These are phyloP conservation scores for Penicillium italicum DNA, from an alignment of 2,329 filamentous ascomycete species.

Conservation along the genomic window DNA sequence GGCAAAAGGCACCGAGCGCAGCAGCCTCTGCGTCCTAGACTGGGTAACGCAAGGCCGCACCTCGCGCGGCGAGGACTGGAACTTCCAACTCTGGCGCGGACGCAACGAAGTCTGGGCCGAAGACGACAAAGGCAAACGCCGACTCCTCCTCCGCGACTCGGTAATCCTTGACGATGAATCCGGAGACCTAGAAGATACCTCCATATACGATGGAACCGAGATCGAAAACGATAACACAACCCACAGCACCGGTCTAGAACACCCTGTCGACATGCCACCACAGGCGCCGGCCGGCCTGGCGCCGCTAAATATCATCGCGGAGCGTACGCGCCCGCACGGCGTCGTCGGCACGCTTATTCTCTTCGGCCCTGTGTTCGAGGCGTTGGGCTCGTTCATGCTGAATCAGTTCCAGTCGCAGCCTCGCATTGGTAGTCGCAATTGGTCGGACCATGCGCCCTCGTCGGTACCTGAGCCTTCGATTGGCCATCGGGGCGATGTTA, in stretches of 20 bases:
- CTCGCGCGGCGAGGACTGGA: slow-evolving; percentile 86
- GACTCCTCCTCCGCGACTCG: slow-evolving; percentile 79
- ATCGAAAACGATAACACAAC: slow-evolving; percentile 33
- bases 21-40: slow-evolving; percentile 76
- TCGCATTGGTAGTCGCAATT: slow-evolving; percentile 77
- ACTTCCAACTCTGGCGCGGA: slow-evolving; percentile 71
- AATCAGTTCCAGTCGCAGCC: slow-evolving; percentile 73
- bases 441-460: slow-evolving; percentile 42
- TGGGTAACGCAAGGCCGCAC: slow-evolving; percentile 89
- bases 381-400: slow-evolving; percentile 70
- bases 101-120: slow-evolving; percentile 70
- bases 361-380: slow-evolving; percentile 65
- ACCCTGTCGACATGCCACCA: slow-evolving; percentile 14
- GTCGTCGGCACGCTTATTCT: slow-evolving; percentile 84
- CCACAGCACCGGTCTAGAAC: background rate
- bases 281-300: slow-evolving; percentile 17
- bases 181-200: slow-evolving; percentile 5
- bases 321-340: slow-evolving; percentile 70
- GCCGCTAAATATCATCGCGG: slow-evolving; percentile 31
- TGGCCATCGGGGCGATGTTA: slow-evolving; percentile 50
- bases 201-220: slow-evolving; percentile 15
- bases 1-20: slow-evolving; percentile 35
- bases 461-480: slow-evolving; percentile 29
- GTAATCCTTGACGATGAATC: slow-evolving; percentile 65
- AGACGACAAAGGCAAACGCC: slow-evolving; percentile 42